phyloP scores from a whole-genome alignment of 208 protist genomes.

The Acanthamoeba culbertsoni region DNA sequence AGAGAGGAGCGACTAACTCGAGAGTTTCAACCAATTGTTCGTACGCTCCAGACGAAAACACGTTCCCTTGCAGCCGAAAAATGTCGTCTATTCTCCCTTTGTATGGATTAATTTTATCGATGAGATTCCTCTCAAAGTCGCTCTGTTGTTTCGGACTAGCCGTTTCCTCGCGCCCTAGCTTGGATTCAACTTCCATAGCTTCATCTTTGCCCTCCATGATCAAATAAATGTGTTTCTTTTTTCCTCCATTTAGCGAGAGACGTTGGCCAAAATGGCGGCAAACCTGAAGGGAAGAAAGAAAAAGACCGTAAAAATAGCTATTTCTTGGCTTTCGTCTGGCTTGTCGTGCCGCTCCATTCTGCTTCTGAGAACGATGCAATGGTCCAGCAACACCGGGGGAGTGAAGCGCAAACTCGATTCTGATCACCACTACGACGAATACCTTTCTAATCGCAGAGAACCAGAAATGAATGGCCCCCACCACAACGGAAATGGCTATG shows the following conservation, averaged over 20 bases:
- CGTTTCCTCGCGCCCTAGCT: no score
- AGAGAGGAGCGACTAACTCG: background rate
- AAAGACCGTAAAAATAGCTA: background rate
- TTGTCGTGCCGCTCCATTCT: no score
- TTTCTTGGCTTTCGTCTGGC: background rate
- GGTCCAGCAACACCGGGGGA: background rate
- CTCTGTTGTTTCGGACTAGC: background rate
- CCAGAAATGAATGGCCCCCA: background rate
- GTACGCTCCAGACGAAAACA: background rate
- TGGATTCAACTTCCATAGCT: no score
- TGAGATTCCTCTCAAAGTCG: background rate
- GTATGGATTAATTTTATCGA: background rate
- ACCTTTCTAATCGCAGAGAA: background rate
- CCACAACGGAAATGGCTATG: no score
- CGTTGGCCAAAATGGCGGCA: no score
- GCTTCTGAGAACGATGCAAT: background rate
- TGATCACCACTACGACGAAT: background rate
- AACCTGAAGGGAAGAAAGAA: no score
- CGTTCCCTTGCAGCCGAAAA: no score
- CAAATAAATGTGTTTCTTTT: no score
- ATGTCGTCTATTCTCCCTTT: conserved; percentile 1
- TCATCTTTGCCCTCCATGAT: no score
- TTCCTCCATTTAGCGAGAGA: no score
- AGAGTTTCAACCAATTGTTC: background rate
- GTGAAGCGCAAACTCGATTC: background rate